A percentile compares a stretch with the other conserved stretches of the same genome.
Conservation (phyloP, 768 basidiomycete species). For the Suillus subalutaceus region DNA sequence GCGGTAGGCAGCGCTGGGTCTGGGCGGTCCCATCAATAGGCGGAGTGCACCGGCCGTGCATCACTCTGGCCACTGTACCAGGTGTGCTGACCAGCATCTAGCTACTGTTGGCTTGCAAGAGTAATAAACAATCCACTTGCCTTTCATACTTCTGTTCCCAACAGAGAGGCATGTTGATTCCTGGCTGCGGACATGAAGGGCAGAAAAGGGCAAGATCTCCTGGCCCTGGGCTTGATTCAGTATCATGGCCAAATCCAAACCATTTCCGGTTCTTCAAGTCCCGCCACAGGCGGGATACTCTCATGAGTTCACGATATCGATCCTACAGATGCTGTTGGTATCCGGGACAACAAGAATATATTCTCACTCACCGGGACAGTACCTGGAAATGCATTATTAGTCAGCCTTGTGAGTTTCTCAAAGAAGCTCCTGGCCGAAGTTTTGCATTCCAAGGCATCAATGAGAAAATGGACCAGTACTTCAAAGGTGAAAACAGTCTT, state of each 20-base stretch:
- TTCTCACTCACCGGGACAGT: neutral
- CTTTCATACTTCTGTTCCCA: conserved; percentile 21
- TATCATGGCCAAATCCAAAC: conserved; percentile 17
- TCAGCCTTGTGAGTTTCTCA: conserved; percentile 10
- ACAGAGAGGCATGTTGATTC: conserved; percentile 21
- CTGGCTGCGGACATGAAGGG: conserved; percentile 30
- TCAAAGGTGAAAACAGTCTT: conserved; percentile 14
- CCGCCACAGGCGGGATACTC: conserved; percentile 9
- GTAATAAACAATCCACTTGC: neutral
- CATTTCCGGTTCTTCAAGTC: conserved; percentile 10
- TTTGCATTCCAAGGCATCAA: conserved; percentile 17
- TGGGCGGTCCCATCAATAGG: no score
- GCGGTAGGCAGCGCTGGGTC: no score
- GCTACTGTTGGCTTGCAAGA: no score
- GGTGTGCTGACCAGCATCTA: neutral
- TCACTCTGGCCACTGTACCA: no score
- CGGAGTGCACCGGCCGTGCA: no score
- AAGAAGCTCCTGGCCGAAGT: conserved; percentile 17
- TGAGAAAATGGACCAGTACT: conserved; percentile 10
- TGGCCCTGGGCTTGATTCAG: neutral
- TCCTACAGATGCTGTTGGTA: conserved; percentile 7
- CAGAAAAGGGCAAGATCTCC: conserved; percentile 27
- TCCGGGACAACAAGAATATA: no score
- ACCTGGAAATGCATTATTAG: conserved; percentile 5
- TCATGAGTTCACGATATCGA: conserved; percentile 18